Base-by-base conservation (phyloP, 192 early-diverging fungal species). In the Powellomyces hirtus region DNA sequence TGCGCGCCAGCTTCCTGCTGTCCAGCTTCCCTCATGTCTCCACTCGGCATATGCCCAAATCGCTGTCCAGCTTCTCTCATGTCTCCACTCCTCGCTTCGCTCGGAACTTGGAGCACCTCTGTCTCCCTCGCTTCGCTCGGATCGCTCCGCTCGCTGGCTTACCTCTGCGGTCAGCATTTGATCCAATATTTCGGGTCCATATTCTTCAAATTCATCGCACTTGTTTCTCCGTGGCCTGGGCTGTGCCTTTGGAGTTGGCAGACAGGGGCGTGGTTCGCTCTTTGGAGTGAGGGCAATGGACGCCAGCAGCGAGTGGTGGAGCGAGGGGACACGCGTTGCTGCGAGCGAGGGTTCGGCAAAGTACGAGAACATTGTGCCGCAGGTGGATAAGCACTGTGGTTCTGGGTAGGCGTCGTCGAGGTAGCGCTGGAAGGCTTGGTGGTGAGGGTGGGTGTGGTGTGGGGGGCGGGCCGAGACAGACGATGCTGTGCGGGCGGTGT, bases 161-260 rank as follows among this genome's bases (percentile, higher is more conserved):
- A 77, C 76, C 67, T 77, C 71, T 4, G 53, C 24, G 29, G 46
- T 42, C 20, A 33, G 55, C 68, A 77, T 70, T 36, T 57, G 57
- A 18, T 55, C 56, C 7, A 68, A 16, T 35, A 77, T 77, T 38
- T 77, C 76, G 16, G 22, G 18, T n/a, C 71, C 68, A 51, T 77
- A 77, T 37, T 77, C 76, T 24, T 64, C 61, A 63, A 53, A 62
- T 50, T 67, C 65, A 6, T 27, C 31, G 50, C 46, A 31, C 26
- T 53, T 27, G 30, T 33, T 56, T 34, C 31, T 56, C 16, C 53
- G 53, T 24, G 26, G n/a, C 16, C 46, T 49, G 5, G n/a, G 46
- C 10, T 24, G 46, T 14, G 4, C 2, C 16, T 49, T 49, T 49
- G n/a, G 3, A 16, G 3, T 2, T 56, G 53, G 29, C 29, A 33